phyloP scores from a whole-genome alignment of 2,329 filamentous ascomycete genomes.

The Lecanicillium sp. region DNA sequence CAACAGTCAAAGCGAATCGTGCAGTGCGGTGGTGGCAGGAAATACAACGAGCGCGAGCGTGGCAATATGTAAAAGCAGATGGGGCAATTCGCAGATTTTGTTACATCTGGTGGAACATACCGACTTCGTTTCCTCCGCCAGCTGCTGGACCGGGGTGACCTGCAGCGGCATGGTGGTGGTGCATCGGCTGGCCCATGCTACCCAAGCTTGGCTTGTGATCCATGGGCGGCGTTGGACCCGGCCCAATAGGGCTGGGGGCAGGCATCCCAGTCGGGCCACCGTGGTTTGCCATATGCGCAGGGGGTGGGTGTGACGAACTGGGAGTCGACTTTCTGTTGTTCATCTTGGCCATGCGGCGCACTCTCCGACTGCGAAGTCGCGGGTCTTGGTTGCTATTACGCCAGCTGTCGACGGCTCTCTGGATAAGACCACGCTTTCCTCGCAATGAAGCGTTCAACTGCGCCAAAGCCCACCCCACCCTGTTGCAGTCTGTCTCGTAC shows the following conservation, averaged over 20 bases:
- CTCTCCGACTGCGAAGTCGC: constrained; percentile 79
- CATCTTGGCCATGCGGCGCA: constrained; percentile 94
- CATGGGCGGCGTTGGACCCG: constrained; percentile 47
- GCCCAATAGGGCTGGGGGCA: constrained; percentile 54
- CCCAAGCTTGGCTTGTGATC: constrained; percentile 55
- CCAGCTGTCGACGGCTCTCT: constrained; percentile 97
- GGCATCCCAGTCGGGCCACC: constrained; percentile 57
- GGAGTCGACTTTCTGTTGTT: constrained; percentile 72
- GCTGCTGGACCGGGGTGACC: constrained; percentile 34
- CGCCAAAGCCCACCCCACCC: constrained; percentile 97
- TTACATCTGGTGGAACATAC: constrained; percentile 98
- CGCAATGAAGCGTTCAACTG: constrained; percentile 85
- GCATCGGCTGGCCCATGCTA: constrained; percentile 58
- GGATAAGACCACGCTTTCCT: constrained; percentile 91
- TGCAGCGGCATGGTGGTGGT: constrained; percentile 52
- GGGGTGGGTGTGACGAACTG: constrained; percentile 45
- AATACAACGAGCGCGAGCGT: constrained; percentile 6
- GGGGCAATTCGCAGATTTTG: constrained; percentile 22
- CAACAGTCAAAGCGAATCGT: constrained; percentile 6
- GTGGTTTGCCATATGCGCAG: constrained; percentile 60
- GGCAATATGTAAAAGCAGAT: constrained; percentile 31
- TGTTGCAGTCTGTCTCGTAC: constrained; percentile 98
- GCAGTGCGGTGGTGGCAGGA: constrained; percentile 8
- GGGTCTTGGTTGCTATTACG: constrained; percentile 98
- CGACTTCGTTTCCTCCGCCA: constrained; percentile 75